phyloP scores from a whole-genome alignment of 1,284 basidiomycete species.

The Sporisorium scitamineum region DNA sequence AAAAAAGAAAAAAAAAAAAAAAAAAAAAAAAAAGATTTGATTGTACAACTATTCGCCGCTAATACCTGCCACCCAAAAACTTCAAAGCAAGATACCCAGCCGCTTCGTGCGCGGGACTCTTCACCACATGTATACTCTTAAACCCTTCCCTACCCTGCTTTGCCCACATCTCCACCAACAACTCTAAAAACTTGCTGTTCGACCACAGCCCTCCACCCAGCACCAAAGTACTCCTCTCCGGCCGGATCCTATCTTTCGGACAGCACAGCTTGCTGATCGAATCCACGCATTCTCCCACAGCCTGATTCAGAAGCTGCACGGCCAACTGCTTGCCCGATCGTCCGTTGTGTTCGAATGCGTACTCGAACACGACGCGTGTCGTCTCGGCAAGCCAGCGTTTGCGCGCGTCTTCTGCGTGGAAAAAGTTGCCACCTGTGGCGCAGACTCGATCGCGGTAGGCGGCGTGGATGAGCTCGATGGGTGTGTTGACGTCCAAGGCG shows the following conservation, averaged over 20 bases:
- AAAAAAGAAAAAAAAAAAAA: too few species aligned
- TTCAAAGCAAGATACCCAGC: conserved; percentile 31
- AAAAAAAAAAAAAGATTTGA: background rate
- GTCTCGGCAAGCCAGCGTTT: conserved; percentile 63
- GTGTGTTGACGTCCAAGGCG: conserved; percentile 29
- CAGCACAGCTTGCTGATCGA: conserved; percentile 39
- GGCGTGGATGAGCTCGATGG: conserved; percentile 50
- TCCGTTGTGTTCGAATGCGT: conserved; percentile 18
- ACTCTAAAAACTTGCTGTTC: conserved; percentile 37
- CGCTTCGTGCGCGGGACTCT: conserved; percentile 59
- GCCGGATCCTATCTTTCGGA: conserved; percentile 26
- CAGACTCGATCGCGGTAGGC: conserved; percentile 42
- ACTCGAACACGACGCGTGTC: conserved; percentile 55
- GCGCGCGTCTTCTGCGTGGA: conserved; percentile 54
- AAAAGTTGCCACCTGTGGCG: conserved; percentile 45
- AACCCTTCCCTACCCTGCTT: conserved; percentile 34
- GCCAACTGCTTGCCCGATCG: conserved; percentile 34
- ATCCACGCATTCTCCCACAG: conserved; percentile 38
- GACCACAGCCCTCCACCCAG: conserved; percentile 65
- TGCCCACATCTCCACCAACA: conserved; percentile 41
- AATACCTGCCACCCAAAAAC: conserved; percentile 14
- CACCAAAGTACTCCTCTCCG: conserved; percentile 38
- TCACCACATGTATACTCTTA: conserved; percentile 49
- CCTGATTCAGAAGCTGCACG: conserved; percentile 38
- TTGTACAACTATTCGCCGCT: background rate